These are phyloP conservation scores for Colletotrichum melonis DNA, from an alignment of 2,329 filamentous ascomycete genomes.

Conservation along the genomic window DNA sequence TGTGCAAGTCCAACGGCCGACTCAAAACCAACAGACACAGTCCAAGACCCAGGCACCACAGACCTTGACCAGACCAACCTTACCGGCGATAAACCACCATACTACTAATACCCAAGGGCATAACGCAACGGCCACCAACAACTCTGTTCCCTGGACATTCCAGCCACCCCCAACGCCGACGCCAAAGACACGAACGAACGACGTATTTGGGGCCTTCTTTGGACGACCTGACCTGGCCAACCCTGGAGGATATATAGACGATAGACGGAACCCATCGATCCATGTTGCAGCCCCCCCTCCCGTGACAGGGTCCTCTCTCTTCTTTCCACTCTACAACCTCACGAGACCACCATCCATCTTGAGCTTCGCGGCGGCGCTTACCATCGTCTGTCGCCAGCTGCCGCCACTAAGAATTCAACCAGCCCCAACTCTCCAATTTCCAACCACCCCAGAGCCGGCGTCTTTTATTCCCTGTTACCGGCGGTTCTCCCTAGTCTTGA, in stretches of 20 bases:
- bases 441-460: neutral
- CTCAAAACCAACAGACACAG: constrained; percentile 11
- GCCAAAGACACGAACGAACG: neutral
- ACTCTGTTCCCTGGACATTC: neutral
- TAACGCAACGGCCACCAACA: constrained; percentile 15
- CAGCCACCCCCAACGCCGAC: constrained; percentile 8
- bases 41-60: constrained; percentile 13
- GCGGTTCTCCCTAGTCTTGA: neutral
- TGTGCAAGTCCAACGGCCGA: constrained; percentile 13
- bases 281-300: constrained; percentile 14
- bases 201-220: neutral
- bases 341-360: constrained; percentile 32
- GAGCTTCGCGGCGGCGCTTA: constrained; percentile 15
- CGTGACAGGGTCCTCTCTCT: constrained; percentile 8
- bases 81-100: constrained; percentile 14
- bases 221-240: neutral
- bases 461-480: neutral
- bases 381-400: constrained; percentile 32
- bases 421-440: constrained; percentile 2
- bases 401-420: constrained; percentile 23
- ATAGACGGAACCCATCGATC: constrained; percentile 9
- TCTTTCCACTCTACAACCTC: constrained; percentile 1
- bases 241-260: neutral
- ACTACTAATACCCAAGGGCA: constrained; percentile 22
- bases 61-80: constrained; percentile 22